phyloP scores from a whole-genome alignment of 2,329 filamentous ascomycete genomes.

The Paecilomyces sp. region DNA sequence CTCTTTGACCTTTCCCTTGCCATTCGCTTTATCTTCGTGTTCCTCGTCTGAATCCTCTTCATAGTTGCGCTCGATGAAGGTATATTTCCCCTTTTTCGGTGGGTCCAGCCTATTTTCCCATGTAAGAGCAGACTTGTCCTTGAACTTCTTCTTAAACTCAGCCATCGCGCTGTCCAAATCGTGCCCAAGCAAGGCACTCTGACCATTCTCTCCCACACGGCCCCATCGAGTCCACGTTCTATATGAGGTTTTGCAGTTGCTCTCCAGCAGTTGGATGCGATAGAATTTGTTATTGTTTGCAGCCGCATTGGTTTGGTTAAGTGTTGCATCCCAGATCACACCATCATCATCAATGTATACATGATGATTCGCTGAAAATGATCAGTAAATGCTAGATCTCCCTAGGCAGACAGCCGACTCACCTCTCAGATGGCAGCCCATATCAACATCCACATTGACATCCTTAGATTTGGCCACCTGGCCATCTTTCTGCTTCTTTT shows the following conservation, averaged over 20 bases:
- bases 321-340: constrained; percentile 68
- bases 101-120: constrained; percentile 42
- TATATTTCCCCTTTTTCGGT: constrained; percentile 58
- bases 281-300: constrained; percentile 82
- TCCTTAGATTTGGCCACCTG: constrained; percentile 38
- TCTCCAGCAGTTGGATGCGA: constrained; percentile 56
- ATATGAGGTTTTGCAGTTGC: constrained; percentile 36
- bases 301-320: constrained; percentile 68
- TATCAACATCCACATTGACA: constrained; percentile 43
- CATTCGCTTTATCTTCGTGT: constrained; percentile 42
- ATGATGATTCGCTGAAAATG: constrained; percentile 9
- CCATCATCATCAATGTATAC: constrained; percentile 63
- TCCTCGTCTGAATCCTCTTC: constrained; percentile 53
- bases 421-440: constrained; percentile 27
- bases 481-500: constrained; percentile 37
- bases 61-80: constrained; percentile 74
- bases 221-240: constrained; percentile 74
- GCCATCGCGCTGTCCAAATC: constrained; percentile 34
- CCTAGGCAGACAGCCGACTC: constrained; percentile 2
- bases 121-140: constrained; percentile 46
- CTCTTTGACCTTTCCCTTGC: constrained; percentile 19
- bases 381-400: neutral
- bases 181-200: constrained; percentile 34
- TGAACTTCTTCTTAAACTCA: constrained; percentile 51
- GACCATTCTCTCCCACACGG: constrained; percentile 56